phyloP scores from a whole-genome alignment of 2,329 filamentous ascomycete species.

The Falciphora oryzae region DNA sequence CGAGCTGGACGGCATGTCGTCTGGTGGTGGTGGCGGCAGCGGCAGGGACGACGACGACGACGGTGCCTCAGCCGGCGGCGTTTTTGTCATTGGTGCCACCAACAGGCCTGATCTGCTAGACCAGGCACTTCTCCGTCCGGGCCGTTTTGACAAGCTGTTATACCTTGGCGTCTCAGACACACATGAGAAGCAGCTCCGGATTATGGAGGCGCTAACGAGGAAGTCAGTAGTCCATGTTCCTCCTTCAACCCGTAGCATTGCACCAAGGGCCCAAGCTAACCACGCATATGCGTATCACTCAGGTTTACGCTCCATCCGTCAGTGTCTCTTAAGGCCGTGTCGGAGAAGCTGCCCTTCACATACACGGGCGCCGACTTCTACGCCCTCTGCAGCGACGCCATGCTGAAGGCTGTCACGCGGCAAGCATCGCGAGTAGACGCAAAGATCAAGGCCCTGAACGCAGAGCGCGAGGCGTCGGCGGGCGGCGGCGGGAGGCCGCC shows the following conservation, averaged over 20 bases:
- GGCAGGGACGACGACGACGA: conserved; percentile 12
- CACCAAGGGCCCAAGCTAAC: conserved; percentile 7
- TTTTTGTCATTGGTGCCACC: conserved; percentile 95
- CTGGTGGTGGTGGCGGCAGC: conserved; percentile 42
- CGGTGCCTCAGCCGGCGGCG: conserved; percentile 71
- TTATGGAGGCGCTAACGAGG: conserved; percentile 86
- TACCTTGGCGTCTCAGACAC: conserved; percentile 96
- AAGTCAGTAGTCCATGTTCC: conserved; percentile 59
- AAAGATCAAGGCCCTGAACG: conserved; percentile 69
- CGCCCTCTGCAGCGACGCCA: conserved; percentile 92
- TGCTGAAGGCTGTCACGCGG: conserved; percentile 96
- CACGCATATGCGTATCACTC: neutral
- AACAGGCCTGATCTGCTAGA: conserved; percentile 92
- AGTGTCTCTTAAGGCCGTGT: conserved; percentile 69
- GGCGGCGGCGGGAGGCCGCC: conserved; percentile 29
- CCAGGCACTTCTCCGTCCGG: conserved; percentile 80
- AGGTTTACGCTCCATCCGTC: conserved; percentile 81
- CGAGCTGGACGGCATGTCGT: conserved; percentile 96
- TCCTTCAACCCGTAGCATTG: neutral
- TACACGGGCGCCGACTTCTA: conserved; percentile 98
- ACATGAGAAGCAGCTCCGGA: conserved; percentile 91
- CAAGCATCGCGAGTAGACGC: conserved; percentile 78
- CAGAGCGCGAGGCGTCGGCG: conserved; percentile 22
- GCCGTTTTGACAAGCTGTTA: conserved; percentile 96
- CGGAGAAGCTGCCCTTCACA: conserved; percentile 78